These are phyloP conservation scores for Hypoxylon fuscum DNA, from an alignment of 495 filamentous ascomycete genomes.

Conservation along the genomic window DNA sequence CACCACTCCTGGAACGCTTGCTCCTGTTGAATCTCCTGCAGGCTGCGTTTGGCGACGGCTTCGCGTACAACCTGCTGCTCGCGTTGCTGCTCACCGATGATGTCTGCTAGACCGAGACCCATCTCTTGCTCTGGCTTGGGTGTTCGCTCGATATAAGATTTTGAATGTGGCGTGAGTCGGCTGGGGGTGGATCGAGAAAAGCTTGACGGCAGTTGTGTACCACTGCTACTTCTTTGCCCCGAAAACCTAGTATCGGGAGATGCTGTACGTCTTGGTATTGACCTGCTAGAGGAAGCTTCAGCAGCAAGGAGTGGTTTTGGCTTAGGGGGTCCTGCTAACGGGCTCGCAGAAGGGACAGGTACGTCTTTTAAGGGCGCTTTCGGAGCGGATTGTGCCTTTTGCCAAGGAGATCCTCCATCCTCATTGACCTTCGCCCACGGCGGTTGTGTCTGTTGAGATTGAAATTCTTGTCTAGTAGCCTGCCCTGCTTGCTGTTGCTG, in stretches of 20 bases:
- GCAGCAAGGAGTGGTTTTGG: slow-evolving; percentile 52
- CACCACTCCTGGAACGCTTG: slow-evolving; percentile 99
- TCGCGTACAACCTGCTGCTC: slow-evolving; percentile 86
- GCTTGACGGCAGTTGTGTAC: slow-evolving; percentile 18
- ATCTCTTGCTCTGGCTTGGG: slow-evolving; percentile 63
- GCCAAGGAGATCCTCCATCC: slow-evolving; percentile 75
- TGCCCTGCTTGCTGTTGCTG: slow-evolving; percentile 73
- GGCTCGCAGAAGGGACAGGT: slow-evolving; percentile 50
- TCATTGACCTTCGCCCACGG: slow-evolving; percentile 49
- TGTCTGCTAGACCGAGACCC: slow-evolving; percentile 83
- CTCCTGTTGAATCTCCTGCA: slow-evolving; percentile 94
- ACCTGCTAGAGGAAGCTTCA: slow-evolving; percentile 40
- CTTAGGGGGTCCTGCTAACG: slow-evolving; percentile 56
- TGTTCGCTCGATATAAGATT: slow-evolving; percentile 55
- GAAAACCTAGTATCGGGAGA: slow-evolving; percentile 66
- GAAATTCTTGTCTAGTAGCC: slow-evolving; percentile 57
- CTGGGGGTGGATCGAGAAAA: slow-evolving; percentile 25
- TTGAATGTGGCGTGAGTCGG: slow-evolving; percentile 58
- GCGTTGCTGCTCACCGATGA: slow-evolving; percentile 83
- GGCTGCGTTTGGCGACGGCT: slow-evolving; percentile 81
- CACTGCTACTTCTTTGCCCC: slow-evolving; percentile 49
- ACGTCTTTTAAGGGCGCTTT: slow-evolving; percentile 46
- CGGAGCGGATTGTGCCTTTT: slow-evolving; percentile 54
- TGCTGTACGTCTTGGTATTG: slow-evolving; percentile 54
- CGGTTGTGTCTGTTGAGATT: slow-evolving; percentile 48